Percentiles rank a stretch among this genome's conserved stretches.
Conservation (phyloP, 208 protist species). For the Crithidia sp. region DNA sequence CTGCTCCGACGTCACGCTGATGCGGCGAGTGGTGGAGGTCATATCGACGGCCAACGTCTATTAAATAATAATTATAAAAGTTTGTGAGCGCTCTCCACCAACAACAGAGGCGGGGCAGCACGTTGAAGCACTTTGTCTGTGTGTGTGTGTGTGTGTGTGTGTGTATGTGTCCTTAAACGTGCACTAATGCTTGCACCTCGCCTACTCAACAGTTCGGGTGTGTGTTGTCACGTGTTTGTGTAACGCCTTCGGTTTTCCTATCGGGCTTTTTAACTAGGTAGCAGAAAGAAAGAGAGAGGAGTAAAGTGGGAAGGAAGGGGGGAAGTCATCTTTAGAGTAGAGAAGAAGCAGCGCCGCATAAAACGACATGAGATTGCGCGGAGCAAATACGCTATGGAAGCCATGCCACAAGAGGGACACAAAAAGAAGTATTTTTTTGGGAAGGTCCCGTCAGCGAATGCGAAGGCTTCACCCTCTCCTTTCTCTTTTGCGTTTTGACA, state of each 20-base stretch:
- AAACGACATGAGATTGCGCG: too few relatives aligned
- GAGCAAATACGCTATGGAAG: too few relatives aligned
- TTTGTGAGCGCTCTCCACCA: too few relatives aligned
- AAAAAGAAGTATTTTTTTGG: background rate
- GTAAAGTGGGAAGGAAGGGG: background rate
- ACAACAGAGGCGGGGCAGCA: background rate
- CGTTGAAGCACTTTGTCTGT: background rate
- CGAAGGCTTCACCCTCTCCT: too few relatives aligned
- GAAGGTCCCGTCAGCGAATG: too few relatives aligned
- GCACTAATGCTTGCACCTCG: too few relatives aligned
- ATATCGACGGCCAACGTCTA: conserved; percentile 2
- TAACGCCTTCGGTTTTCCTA: too few relatives aligned
- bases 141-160: background rate
- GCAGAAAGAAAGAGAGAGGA: background rate
- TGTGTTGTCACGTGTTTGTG: too few relatives aligned
- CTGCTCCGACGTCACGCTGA: conserved; percentile 60
- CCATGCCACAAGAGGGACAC: background rate
- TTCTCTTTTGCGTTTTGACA: too few relatives aligned
- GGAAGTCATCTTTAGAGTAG: background rate
- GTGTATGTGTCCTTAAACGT: background rate
- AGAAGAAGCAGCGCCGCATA: background rate
- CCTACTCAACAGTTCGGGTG: too few relatives aligned
- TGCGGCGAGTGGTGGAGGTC: conserved; percentile 39
- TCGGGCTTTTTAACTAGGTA: background rate
- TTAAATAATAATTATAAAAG: too few relatives aligned